Evolutionary conservation across 768 basidiomycete genomes (phyloP).

Genomic region (Mrakia hoshinonis): DNA sequence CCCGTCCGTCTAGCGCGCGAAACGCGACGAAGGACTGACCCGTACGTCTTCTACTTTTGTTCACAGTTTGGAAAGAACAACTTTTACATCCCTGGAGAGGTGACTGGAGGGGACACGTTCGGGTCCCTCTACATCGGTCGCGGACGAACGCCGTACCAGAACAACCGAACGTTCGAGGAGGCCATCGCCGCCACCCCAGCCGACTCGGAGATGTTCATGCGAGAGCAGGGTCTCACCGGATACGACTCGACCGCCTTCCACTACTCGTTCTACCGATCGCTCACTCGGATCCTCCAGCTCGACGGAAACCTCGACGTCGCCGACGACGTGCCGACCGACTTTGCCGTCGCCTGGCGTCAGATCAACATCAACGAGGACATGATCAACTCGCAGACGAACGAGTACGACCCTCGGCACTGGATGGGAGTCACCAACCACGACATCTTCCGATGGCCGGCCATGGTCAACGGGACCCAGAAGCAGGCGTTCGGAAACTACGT

Average conservation of each 20-base stretch:
- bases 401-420: conserved; percentile 65
- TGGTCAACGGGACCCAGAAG: conserved; percentile 67
- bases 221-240: conserved; percentile 53
- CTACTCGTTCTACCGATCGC: conserved; percentile 81
- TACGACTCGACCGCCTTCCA: conserved; percentile 82
- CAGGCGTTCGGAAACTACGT: conserved; percentile 71
- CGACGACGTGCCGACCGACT: conserved; percentile 41
- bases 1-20: too few relatives aligned
- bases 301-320: conserved; percentile 88
- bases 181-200: conserved; percentile 59
- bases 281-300: conserved; percentile 84
- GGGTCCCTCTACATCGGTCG: conserved; percentile 81
- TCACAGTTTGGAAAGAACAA: conserved; percentile 66
- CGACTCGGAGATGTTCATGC: conserved; percentile 69
- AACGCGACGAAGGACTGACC: too few relatives aligned
- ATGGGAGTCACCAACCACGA: conserved; percentile 92
- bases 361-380: conserved; percentile 75
- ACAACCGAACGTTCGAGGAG: conserved; percentile 57
- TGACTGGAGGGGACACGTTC: conserved; percentile 85
- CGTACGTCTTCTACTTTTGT: too few relatives aligned
- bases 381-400: conserved; percentile 57
- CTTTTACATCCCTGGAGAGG: conserved; percentile 85
- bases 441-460: conserved; percentile 83
- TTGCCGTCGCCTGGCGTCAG: conserved; percentile 61
- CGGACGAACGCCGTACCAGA: conserved; percentile 67